phyloP scores from a whole-genome alignment of 257 asterid species.

The Vinca minor region DNA sequence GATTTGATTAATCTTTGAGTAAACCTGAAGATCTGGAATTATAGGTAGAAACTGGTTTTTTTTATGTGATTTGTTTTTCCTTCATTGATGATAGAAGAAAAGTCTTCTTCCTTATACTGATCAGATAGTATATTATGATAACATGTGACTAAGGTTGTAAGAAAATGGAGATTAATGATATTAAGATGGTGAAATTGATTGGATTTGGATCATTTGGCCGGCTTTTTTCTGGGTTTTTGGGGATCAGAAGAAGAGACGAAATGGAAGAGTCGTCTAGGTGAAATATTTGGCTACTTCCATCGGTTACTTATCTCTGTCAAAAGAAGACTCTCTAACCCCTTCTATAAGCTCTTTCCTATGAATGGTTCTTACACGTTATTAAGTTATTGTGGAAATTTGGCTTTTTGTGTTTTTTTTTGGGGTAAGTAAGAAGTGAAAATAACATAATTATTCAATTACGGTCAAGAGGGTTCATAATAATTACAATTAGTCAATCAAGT shows the following conservation, averaged over 20 bases:
- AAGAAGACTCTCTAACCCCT: too few species aligned
- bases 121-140: too few species aligned
- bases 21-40: slow-evolving; percentile 27
- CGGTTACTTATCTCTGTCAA: background rate
- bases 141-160: background rate
- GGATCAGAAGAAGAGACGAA: slow-evolving; percentile 27
- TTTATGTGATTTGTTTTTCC: slow-evolving; percentile 2
- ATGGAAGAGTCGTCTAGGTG: slow-evolving; percentile 25
- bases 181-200: slow-evolving; percentile 2
- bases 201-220: slow-evolving; percentile 24
- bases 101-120: background rate
- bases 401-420: too few species aligned
- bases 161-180: slow-evolving; percentile 8
- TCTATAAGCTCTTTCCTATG: background rate
- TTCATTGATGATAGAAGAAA: slow-evolving; percentile 9
- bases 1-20: slow-evolving; percentile 16
- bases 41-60: slow-evolving; percentile 18
- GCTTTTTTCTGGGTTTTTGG: slow-evolving; percentile 20
- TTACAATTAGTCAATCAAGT: too few species aligned
- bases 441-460: too few species aligned
- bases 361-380: slow-evolving; percentile 6
- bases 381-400: background rate
- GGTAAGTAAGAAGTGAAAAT: too few species aligned
- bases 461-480: too few species aligned
- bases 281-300: slow-evolving; percentile 8